A percentile compares a stretch with the other conserved stretches of the same genome.
Conservation (phyloP, 2,329 filamentous ascomycete species). For the Aspergillus sergii region DNA sequence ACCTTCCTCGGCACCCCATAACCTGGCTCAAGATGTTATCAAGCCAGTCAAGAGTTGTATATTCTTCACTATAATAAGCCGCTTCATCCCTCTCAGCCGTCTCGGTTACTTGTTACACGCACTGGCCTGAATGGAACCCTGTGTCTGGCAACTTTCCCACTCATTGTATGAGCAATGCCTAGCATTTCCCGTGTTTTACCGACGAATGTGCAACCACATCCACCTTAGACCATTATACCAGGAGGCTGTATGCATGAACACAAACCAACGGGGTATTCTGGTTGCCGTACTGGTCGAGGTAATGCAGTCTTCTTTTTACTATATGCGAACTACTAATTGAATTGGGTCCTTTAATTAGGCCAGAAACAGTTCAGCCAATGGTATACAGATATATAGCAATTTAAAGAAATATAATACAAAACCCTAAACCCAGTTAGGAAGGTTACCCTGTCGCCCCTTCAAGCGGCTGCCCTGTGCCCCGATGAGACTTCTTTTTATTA, state of each 20-base stretch:
- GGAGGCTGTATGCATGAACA: not conserved
- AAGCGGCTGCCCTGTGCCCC: too few species aligned
- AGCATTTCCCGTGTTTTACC: not conserved
- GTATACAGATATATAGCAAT: not conserved
- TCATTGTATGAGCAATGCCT: not conserved
- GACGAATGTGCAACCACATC: too few species aligned
- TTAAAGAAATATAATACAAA: not conserved
- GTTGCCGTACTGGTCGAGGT: not conserved
- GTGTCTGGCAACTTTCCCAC: not conserved
- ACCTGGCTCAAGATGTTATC: too few species aligned
- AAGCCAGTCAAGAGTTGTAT: too few species aligned
- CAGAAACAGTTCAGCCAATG: not conserved
- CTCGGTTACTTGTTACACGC: not conserved
- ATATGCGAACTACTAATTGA: not conserved
- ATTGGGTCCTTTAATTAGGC: not conserved
- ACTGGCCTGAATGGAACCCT: not conserved
- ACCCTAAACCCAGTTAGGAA: too few species aligned
- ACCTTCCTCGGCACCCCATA: too few species aligned
- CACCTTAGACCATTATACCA: not conserved
- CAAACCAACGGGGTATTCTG: not conserved
- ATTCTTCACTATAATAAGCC: too few species aligned
- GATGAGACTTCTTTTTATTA: not conserved
- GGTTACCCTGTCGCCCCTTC: too few species aligned
- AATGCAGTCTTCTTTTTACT: not conserved
- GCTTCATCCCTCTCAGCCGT: too few species aligned